phyloP scores from a whole-genome alignment of 257 asterid genomes.

The Salvia hispanica region DNA sequence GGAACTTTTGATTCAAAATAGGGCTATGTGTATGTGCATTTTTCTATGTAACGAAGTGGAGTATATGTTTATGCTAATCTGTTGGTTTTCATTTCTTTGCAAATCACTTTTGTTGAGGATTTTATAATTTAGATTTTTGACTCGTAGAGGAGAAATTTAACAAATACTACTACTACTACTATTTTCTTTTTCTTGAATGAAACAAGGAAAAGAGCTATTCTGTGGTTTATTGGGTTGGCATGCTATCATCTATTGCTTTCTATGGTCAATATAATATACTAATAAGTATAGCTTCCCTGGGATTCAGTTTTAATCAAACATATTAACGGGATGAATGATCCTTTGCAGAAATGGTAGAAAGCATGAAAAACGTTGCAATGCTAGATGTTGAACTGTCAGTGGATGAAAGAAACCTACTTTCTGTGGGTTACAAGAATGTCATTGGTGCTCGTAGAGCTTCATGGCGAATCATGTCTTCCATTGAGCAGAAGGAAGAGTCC shows the following conservation, averaged over 20 bases:
- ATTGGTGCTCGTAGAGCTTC: conserved; percentile 98
- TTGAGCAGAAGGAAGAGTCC: conserved; percentile 89
- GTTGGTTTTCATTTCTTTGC: conserved; percentile 1
- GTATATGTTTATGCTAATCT: neutral
- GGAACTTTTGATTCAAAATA: conserved; percentile 18
- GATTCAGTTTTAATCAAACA: conserved; percentile 32
- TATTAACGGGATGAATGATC: conserved; percentile 35
- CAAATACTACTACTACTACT: neutral
- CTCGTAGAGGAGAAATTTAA: conserved; percentile 17
- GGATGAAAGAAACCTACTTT: conserved; percentile 90
- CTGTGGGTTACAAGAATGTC: conserved; percentile 95
- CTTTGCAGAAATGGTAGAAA: conserved; percentile 88
- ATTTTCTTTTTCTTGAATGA: neutral
- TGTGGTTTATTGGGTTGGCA: neutral
- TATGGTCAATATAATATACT: neutral
- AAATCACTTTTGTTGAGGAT: neutral
- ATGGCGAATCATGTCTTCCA: conserved; percentile 93
- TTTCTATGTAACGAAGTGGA: neutral
- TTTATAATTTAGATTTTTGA: neutral
- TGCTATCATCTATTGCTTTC: neutral
- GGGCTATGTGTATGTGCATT: neutral
- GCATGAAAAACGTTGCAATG: conserved; percentile 78
- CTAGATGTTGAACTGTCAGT: conserved; percentile 83
- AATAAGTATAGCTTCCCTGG: neutral
- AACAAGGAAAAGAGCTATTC: neutral